Percentiles rank a stretch among this genome's conserved stretches.
These are phyloP conservation scores for Schwanniomyces vanrijiae DNA, from an alignment of 805 yeast species.

Conservation along the genomic window DNA sequence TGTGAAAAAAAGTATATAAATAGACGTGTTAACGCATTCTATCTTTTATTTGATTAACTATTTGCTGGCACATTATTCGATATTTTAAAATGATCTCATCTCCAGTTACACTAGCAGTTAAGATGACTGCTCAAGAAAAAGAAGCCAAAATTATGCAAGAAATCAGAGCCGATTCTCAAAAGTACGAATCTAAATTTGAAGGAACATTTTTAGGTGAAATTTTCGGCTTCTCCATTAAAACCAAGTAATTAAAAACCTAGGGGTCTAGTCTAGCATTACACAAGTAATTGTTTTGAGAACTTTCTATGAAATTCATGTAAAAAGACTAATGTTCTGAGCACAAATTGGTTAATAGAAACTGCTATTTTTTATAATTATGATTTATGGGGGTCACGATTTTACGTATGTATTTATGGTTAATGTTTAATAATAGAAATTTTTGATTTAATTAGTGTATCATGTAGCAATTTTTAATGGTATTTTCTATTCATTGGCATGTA, in stretches of 20 bases:
- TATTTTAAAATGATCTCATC: neutral
- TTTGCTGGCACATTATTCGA: neutral
- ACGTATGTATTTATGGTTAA: neutral
- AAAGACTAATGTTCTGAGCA: neutral
- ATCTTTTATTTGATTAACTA: neutral
- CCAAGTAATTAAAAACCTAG: neutral
- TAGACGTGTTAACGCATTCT: neutral
- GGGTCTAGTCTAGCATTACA: neutral
- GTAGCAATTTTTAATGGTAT: too few relatives aligned
- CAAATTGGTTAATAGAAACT: neutral
- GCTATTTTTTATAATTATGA: neutral
- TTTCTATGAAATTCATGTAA: neutral
- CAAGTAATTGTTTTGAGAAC: neutral
- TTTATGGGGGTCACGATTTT: neutral
- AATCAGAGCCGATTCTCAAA: constrained; percentile 34
- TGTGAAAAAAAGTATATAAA: neutral
- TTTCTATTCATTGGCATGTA: too few relatives aligned
- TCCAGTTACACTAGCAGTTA: constrained; percentile 5
- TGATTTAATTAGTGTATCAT: too few relatives aligned
- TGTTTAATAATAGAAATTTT: neutral
- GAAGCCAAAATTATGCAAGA: constrained; percentile 47
- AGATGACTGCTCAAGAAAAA: constrained; percentile 41
- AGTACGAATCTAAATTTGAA: constrained; percentile 40
- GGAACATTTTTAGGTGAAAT: constrained; percentile 42
- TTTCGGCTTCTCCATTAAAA: constrained; percentile 33